These are phyloP conservation scores for Talaromyces trachyspermus DNA, from an alignment of 495 filamentous ascomycete species.

Conservation along the genomic window DNA sequence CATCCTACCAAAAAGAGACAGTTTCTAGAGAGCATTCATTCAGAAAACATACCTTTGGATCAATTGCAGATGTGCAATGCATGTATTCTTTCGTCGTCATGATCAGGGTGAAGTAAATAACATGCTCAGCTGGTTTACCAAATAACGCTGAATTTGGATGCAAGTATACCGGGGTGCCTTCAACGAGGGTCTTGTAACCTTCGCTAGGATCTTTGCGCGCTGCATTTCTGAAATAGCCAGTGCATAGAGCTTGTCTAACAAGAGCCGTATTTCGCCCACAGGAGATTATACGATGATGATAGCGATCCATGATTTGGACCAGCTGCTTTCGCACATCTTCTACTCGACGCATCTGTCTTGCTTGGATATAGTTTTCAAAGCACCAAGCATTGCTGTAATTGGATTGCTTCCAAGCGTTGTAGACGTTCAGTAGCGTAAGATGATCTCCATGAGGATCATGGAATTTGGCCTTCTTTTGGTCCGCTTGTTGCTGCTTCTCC, in stretches of 20 bases:
- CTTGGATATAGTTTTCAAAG: constrained; percentile 96
- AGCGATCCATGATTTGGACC: constrained; percentile 84
- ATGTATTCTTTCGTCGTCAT: constrained; percentile 97
- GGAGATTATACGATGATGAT: constrained; percentile 68
- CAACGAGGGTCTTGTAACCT: constrained; percentile 93
- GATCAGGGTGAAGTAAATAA: constrained; percentile 83
- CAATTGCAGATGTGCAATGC: constrained; percentile 84
- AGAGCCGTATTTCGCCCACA: constrained; percentile 82
- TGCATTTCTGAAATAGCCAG: constrained; percentile 91
- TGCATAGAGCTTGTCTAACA: constrained; percentile 87
- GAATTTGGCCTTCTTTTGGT: constrained; percentile 96
- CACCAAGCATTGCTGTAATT: constrained; percentile 86
- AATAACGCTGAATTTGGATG: constrained; percentile 88
- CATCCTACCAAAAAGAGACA: background rate
- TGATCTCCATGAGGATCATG: constrained; percentile 94
- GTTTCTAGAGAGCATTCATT: background rate
- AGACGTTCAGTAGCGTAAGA: constrained; percentile 90
- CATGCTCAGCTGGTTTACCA: constrained; percentile 91
- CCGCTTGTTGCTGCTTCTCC: constrained; percentile 91
- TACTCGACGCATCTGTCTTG: constrained; percentile 73
- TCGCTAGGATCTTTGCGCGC: constrained; percentile 93
- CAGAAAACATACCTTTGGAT: constrained; percentile 64
- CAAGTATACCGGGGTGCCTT: constrained; percentile 90
- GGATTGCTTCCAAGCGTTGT: constrained; percentile 85
- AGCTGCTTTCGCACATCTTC: constrained; percentile 91